Evolutionary conservation across 148 eudicot genomes (phyloP).

Genomic region (Heliamphora exappendiculata): DNA sequence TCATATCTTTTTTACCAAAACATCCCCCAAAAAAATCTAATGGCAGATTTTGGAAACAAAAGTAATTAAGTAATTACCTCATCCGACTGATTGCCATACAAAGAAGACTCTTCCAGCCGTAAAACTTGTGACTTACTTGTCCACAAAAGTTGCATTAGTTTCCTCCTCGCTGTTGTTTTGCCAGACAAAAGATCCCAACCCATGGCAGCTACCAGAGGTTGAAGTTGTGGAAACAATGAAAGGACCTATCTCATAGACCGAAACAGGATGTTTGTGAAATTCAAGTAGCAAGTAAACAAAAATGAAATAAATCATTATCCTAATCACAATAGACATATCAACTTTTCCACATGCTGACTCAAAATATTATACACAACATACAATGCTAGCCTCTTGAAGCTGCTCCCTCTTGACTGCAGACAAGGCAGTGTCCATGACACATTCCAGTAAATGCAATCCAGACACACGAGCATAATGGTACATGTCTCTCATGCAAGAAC

Average conservation of each 20-base stretch:
- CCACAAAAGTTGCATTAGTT: constrained; percentile 85
- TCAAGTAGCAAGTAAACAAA: constrained; percentile 8
- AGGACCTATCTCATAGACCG: constrained; percentile 48
- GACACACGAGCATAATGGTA: constrained; percentile 87
- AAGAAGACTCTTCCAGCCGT: constrained; percentile 64
- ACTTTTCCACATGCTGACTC: constrained; percentile 1
- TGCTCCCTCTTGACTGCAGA: constrained; percentile 66
- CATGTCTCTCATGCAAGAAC: constrained; percentile 72
- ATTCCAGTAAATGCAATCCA: constrained; percentile 80
- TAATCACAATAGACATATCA: constrained; percentile 1
- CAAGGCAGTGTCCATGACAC: constrained; percentile 71
- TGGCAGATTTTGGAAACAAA: constrained; percentile 2
- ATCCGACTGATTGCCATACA: constrained; percentile 59
- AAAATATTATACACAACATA: constrained; percentile 28
- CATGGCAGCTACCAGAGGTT: constrained; percentile 86
- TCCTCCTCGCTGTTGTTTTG: constrained; percentile 68
- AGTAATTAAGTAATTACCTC: constrained; percentile 47
- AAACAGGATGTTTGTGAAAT: constrained; percentile 7
- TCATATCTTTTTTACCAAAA: no score
- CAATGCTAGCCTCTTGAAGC: constrained; percentile 76
- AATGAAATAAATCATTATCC: background rate
- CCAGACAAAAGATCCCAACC: constrained; percentile 96
- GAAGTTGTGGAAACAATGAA: constrained; percentile 82
- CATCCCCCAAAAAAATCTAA: constrained; percentile 5
- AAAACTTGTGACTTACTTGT: constrained; percentile 74